Evolutionary conservation across 805 yeast genomes (phyloP), one percentile per base, ranked within the genome.

Genomic region (Lachancea kluyveri): DNA sequence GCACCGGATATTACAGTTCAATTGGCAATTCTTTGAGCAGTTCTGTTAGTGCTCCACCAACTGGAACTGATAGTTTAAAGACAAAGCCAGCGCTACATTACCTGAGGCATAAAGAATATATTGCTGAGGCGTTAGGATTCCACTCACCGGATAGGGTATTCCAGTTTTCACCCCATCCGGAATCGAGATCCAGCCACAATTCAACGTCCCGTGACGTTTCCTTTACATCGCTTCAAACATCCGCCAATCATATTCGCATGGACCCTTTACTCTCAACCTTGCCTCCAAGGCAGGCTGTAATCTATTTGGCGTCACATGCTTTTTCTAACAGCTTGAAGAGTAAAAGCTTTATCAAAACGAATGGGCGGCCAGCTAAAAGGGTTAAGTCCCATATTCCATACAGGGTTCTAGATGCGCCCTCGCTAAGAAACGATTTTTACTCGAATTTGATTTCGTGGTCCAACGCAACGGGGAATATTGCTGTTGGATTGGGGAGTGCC

Each of bases 371-470:
- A 6, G 46, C 48, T 33, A 53, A 52, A 28, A 45, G 50, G 20
- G 39, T 60, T 6, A 57, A 54, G 31, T 50, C 67, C 3, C 65
- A 60, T 15, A 56, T 58, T 12, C 72, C 79, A 0, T 71, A 56
- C 40, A 64, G 70, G 38, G 74, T 75, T 0, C 53, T 78, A 12
- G 79, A 74, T 48, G 88, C 92, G 0, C 87, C 87, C 0, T 74
- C 75, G 2, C 54, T 85, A 32, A 60, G 79, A 39, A 79, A 83
- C 52, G 94, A 86, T 51, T 85, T 77, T 48, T 86, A 85, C 54
- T 69, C 84, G 1, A 82, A 82, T 48, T 60, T 82, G 33, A 69
- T 85, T 0, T 70, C 85, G 4, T 85, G 94, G 94, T 74, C 87
- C 0, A 50, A 49, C 6, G 44, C 43, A 10, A 57, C 73, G 1